Conservation (phyloP, 306 rosid genomes). For the Lathyrus sativus region DNA sequence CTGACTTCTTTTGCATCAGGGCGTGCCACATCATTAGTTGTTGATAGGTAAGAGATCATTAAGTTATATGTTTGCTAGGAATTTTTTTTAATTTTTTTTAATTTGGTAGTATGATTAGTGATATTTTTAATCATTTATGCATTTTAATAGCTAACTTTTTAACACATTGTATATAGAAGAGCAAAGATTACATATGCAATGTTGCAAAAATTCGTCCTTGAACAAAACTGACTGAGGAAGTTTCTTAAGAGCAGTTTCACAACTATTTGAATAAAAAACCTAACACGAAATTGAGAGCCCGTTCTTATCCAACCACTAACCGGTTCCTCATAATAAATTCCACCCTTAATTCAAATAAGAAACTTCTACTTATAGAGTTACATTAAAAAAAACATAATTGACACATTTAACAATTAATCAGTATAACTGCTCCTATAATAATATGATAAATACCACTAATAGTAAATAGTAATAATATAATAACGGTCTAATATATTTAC, state of each 20-base stretch:
- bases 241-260: background rate
- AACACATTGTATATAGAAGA: conserved; percentile 12
- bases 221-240: background rate
- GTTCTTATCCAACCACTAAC: background rate
- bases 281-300: background rate
- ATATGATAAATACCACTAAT: too few relatives aligned
- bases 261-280: background rate
- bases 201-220: background rate
- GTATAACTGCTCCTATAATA: too few relatives aligned
- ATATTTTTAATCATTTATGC: background rate
- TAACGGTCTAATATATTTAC: too few relatives aligned
- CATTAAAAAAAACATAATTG: background rate
- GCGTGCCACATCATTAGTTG: conserved; percentile 95
- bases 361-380: background rate
- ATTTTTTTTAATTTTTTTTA: background rate
- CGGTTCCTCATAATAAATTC: background rate
- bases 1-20: conserved; percentile 98
- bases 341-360: background rate
- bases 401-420: too few relatives aligned
- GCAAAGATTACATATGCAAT: background rate
- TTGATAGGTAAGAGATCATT: conserved; percentile 70
- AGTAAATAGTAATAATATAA: too few relatives aligned
- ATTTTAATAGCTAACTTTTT: background rate
- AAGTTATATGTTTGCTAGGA: conserved; percentile 19
- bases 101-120: background rate